A percentile compares a stretch with the other conserved stretches of the same genome.
These are phyloP conservation scores for Chaetomiaceae sp. DNA, from an alignment of 2,329 filamentous ascomycete genomes.

Conservation along the genomic window DNA sequence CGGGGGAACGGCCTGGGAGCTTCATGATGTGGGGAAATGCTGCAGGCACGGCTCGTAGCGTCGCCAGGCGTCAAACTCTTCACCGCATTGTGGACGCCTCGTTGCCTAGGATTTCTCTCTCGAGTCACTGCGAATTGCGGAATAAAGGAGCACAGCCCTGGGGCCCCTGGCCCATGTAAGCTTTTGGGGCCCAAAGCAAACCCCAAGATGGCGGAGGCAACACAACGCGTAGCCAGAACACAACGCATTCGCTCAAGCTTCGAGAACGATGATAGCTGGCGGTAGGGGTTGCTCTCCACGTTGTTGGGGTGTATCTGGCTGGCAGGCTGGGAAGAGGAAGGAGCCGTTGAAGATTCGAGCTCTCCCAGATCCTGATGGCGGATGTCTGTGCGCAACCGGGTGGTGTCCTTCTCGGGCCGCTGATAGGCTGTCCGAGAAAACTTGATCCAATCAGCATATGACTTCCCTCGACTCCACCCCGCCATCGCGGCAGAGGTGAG, in stretches of 20 bases:
- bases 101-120: not conserved
- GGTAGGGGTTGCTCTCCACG: no score
- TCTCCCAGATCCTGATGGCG: not conserved
- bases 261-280: no score
- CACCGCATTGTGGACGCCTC: not conserved
- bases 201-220: no score
- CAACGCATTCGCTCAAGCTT: no score
- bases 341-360: not conserved
- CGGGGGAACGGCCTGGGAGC: not conserved
- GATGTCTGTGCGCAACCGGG: not conserved
- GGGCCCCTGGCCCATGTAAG: no score
- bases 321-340: not conserved
- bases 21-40: slow-evolving; percentile 9
- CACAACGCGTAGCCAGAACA: no score
- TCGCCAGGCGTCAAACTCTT: not conserved
- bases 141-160: no score
- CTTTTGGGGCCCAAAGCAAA: no score
- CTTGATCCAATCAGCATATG: not conserved
- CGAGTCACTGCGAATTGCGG: no score
- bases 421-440: not conserved
- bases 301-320: not conserved
- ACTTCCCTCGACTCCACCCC: no score
- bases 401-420: not conserved
- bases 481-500: no score
- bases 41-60: slow-evolving; percentile 27